These are phyloP conservation scores for Fraxinus ornus DNA, from an alignment of 305 asterid species.

Conservation along the genomic window DNA sequence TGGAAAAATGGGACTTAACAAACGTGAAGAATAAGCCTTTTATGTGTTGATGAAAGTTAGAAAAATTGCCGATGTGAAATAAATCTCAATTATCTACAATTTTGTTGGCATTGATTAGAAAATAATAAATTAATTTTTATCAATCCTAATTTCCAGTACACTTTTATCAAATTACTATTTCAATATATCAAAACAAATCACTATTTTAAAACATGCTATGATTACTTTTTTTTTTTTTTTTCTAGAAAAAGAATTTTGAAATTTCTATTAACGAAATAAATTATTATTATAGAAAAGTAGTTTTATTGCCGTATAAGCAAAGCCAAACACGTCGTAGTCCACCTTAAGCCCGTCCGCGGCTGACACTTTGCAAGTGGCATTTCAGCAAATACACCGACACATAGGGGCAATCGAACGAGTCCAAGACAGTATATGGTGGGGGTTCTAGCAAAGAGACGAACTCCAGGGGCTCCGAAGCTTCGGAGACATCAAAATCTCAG, in stretches of 20 bases:
- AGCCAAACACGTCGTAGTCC: neutral
- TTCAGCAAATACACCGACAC: conserved; percentile 7
- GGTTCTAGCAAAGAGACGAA: conserved; percentile 32
- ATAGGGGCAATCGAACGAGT: conserved; percentile 15
- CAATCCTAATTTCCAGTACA: neutral
- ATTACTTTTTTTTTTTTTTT: too few relatives aligned
- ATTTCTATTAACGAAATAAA: neutral
- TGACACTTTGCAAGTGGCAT: conserved; percentile 16
- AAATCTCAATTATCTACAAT: neutral
- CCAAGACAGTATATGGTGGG: conserved; percentile 24
- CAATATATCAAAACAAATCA: too few relatives aligned
- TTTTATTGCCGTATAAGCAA: neutral
- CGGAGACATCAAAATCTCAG: conserved; percentile 33
- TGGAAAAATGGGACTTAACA: neutral
- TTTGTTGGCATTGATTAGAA: neutral
- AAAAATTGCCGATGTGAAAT: neutral
- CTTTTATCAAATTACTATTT: neutral
- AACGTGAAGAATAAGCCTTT: neutral
- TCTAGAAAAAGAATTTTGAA: neutral
- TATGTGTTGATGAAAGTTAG: neutral
- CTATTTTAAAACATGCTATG: too few relatives aligned
- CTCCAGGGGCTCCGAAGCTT: conserved; percentile 46
- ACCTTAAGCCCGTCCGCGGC: neutral
- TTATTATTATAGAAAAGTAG: neutral
- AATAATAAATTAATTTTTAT: too few relatives aligned